Evolutionary conservation across 2,329 filamentous ascomycete genomes (phyloP).

Genomic region (Hypoxylon sp.): DNA sequence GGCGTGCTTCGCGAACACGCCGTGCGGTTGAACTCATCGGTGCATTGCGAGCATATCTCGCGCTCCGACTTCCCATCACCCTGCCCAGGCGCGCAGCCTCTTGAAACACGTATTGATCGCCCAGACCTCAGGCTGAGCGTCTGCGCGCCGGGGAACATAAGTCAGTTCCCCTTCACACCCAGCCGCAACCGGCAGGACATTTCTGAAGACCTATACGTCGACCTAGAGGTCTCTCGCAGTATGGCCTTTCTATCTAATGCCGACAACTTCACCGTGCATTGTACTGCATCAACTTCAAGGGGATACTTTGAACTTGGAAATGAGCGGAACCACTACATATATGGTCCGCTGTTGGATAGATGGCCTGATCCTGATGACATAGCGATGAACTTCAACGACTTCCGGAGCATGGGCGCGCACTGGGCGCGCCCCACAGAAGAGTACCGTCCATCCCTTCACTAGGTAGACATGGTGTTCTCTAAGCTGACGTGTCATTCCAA

Average conservation of each 20-base stretch:
- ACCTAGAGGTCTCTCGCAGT: conserved; percentile 24
- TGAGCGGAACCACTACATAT: conserved; percentile 30
- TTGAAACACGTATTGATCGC: conserved; percentile 27
- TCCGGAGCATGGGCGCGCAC: neutral
- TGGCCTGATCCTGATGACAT: conserved; percentile 40
- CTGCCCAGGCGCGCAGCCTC: conserved; percentile 26
- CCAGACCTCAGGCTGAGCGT: conserved; percentile 24
- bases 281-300: conserved; percentile 30
- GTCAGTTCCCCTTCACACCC: conserved; percentile 34
- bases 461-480: neutral
- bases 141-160: conserved; percentile 37
- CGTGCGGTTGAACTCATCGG: conserved; percentile 38
- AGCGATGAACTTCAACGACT: conserved; percentile 33
- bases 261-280: conserved; percentile 36
- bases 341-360: conserved; percentile 36
- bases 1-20: conserved; percentile 38
- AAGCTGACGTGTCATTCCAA: conserved; percentile 4
- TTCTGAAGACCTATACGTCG: conserved; percentile 33
- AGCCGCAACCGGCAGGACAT: conserved; percentile 41
- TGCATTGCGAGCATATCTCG: conserved; percentile 33
- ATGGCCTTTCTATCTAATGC: neutral
- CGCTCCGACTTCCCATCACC: conserved; percentile 28
- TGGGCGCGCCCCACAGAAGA: conserved; percentile 24
- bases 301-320: conserved; percentile 44
- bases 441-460: conserved; percentile 4